Base-by-base conservation (phyloP, 2,329 filamentous ascomycete genomes). In the Diaporthe longicolla region DNA sequence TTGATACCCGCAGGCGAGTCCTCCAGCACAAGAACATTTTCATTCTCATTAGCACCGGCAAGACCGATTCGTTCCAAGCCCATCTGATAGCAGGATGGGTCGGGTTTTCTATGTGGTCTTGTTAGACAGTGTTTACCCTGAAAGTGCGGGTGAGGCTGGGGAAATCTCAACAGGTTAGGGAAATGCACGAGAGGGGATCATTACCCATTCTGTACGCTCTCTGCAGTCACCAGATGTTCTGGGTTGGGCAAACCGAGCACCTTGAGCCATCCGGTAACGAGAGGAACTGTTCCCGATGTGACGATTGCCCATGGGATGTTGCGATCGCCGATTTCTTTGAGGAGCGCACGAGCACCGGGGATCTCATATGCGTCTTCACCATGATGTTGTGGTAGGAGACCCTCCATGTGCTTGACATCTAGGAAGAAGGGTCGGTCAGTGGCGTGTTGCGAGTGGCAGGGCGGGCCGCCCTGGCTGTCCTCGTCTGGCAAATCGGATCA, bases 1-100 rank as follows among this genome's bases (percentile, higher is more conserved):
- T 85, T 88, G 80, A 98, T 94, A 7, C 95, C 95, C 10, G 95
- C 94, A 7, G 95, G 95, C 72, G 94, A 94, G 84, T 98, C 95
- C 84, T 98, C 95, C 50, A 98, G 85, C 65, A 98, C 95, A 72
- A 98, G 86, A 57, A 96, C 84, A 10, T 50, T 40, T 10, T 35
- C 32, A 43, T 85, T 83, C 71, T 83, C 87, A 37, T 84, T 83
- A 19, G 81, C 80, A 45, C 85, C 86, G 26, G 86, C 81, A 26
- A 91, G 82, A 0, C 87, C 87, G 21, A 95, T 87, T 76, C 88
- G 88, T 77, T 89, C 85, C 61, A 90, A 89, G 21, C 93, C 94
- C 69, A 95, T 86, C 68, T 87, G 82, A 82, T 95, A 96, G 84
- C 93, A 94, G 19, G 88, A 84, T 35, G 94, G 94, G 82, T 95